Evolutionary conservation across 2,329 filamentous ascomycete species (phyloP), one percentile per base, ranked within the genome.

Genomic region (Talaromyces rugulosus): DNA sequence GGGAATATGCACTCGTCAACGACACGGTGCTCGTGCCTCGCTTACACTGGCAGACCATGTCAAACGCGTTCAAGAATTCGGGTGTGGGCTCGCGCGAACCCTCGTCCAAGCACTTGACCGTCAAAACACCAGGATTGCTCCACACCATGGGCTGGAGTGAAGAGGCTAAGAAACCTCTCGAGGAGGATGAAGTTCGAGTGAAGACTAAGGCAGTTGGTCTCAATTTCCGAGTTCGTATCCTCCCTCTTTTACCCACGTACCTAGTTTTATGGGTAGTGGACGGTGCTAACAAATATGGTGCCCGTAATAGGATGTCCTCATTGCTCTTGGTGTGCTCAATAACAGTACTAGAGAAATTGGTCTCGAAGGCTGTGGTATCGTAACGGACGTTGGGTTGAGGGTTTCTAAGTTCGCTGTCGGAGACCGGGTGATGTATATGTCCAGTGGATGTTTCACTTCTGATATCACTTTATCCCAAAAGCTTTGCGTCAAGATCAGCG

Each of bases 401-500:
- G 71, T 72, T 2, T 59, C 57, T 4, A 34, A 64, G 31, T 42
- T 69, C 4, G 28, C 56, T 1, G 33, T 61, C 1, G 72, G 72
- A 1, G 71, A 74, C 31, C 64, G 68, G 8, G 70, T 74, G 23
- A 33, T 57, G 11, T 14, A 23, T n/a, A 5, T 57, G 14, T n/a
- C 53, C 5, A 27, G 30, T 12, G 31, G 53, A 16, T 51, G 8
- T n/a, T 61, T 51, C 54, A 23, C 52, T 8, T 8, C 5, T 18
- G 14, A 34, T 2, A 40, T 30, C 7, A 14, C 16, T 4, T 7
- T 16, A 11, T 16, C 8, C 5, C 33, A 36, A 36, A 8, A 7
- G 18, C 42, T 57, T 9, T 40, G 23, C n/a, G 44, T 44, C 12
- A 87, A 87, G 2, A 79, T 91, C 6, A 89, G 89, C 3, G 68